phyloP scores from a whole-genome alignment of 2,329 filamentous ascomycete species.

The Aspergillus sp. region DNA sequence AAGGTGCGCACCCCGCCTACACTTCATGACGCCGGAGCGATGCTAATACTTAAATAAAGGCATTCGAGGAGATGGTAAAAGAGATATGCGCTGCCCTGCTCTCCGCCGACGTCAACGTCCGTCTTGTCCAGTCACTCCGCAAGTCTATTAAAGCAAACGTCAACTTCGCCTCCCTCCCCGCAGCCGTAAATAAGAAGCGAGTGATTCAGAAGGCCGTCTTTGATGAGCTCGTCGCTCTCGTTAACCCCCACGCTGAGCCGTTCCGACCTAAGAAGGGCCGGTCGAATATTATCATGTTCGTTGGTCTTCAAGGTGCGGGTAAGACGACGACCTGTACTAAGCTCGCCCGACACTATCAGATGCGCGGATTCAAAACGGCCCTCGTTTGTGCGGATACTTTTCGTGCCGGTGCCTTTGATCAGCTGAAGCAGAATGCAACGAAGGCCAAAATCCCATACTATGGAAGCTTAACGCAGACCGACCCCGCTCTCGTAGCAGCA shows the following conservation, averaged over 20 bases:
- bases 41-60: slow-evolving; percentile 50
- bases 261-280: slow-evolving; percentile 98
- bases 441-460: slow-evolving; percentile 99
- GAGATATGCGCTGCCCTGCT: slow-evolving; percentile 95
- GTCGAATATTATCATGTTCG: slow-evolving; percentile 98
- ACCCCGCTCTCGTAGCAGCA: slow-evolving; percentile 88
- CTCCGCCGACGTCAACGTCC: slow-evolving; percentile 96
- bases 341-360: slow-evolving; percentile 90
- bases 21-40: slow-evolving; percentile 1
- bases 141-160: slow-evolving; percentile 89
- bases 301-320: slow-evolving; percentile 93
- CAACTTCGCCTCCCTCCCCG: slow-evolving; percentile 90
- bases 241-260: slow-evolving; percentile 90
- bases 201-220: slow-evolving; percentile 97
- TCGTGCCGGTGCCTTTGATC: slow-evolving; percentile 96
- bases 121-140: slow-evolving; percentile 84
- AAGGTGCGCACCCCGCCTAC: slow-evolving; percentile 60
- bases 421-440: slow-evolving; percentile 97
- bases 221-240: slow-evolving; percentile 91
- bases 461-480: slow-evolving; percentile 92
- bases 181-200: slow-evolving; percentile 96
- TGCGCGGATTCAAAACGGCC: slow-evolving; percentile 86
- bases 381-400: slow-evolving; percentile 98
- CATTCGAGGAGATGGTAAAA: slow-evolving; percentile 97
- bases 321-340: slow-evolving; percentile 99